These are phyloP conservation scores for Sarocladium oryzae DNA, from an alignment of 2,329 filamentous ascomycete genomes.

Conservation along the genomic window DNA sequence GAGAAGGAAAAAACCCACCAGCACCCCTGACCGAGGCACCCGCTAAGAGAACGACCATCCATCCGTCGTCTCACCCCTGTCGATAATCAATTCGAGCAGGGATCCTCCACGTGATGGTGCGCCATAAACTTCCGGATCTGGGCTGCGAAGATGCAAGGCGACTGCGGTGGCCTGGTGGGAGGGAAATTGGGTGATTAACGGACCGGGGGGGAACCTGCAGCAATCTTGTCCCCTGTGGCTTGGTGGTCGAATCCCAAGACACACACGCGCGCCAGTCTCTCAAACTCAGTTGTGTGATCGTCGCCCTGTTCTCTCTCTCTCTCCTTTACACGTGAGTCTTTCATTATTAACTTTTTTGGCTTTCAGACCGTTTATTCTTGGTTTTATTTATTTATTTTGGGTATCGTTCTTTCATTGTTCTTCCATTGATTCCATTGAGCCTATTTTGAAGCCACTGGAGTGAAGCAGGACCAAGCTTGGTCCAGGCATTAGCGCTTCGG, in stretches of 20 bases:
- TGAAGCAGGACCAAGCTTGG: neutral
- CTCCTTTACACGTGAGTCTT: neutral
- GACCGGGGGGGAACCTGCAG: no score
- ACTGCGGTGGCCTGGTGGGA: neutral
- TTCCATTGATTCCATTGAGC: neutral
- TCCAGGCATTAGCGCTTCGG: neutral
- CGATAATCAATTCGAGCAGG: slow-evolving; percentile 2
- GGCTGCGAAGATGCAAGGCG: neutral
- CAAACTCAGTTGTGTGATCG: no score
- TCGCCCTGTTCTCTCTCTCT: neutral
- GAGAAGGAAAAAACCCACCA: neutral
- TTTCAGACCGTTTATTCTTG: no score
- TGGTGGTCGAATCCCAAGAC: no score
- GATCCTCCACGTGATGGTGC: slow-evolving; percentile 1
- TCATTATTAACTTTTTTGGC: no score
- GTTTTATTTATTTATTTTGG: neutral
- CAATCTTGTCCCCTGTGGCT: neutral
- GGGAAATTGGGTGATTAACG: slow-evolving; percentile 3
- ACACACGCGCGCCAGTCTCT: no score
- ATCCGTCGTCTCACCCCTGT: neutral
- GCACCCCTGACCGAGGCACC: no score
- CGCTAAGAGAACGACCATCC: neutral
- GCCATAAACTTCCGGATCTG: neutral
- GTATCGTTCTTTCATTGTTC: neutral
- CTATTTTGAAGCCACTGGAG: neutral